Conservation (phyloP, 345 rosid genomes). For the Fremontodendron californicum region DNA sequence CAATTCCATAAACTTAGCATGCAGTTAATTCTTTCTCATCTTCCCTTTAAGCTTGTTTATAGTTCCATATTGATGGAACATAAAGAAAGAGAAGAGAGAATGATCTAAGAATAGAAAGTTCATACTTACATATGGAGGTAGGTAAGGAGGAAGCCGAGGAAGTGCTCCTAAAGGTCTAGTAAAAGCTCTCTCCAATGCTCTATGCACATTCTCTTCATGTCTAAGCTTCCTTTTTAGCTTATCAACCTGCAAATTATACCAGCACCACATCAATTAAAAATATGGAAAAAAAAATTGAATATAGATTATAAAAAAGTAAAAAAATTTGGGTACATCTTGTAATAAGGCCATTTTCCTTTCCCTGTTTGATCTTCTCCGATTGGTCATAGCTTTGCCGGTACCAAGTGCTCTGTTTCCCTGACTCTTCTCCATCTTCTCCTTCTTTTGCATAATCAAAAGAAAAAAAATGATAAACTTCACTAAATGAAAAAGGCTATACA, state of each 20-base stretch:
- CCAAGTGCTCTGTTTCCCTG: slow-evolving; percentile 34
- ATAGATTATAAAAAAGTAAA: neutral
- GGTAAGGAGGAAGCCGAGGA: slow-evolving; percentile 94
- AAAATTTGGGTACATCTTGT: slow-evolving; percentile 60
- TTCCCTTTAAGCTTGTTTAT: slow-evolving; percentile 3
- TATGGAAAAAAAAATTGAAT: neutral
- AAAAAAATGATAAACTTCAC: slow-evolving; percentile 14
- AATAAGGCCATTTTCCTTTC: slow-evolving; percentile 75
- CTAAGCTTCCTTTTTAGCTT: slow-evolving; percentile 88
- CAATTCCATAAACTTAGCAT: neutral
- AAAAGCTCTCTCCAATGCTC: slow-evolving; percentile 94
- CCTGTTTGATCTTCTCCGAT: slow-evolving; percentile 58
- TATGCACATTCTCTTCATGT: slow-evolving; percentile 94
- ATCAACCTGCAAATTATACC: slow-evolving; percentile 60
- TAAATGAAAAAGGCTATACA: slow-evolving; percentile 1
- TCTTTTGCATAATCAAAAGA: slow-evolving; percentile 26
- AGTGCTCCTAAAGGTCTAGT: slow-evolving; percentile 90
- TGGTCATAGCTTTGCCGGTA: slow-evolving; percentile 42
- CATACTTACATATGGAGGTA: slow-evolving; percentile 73
- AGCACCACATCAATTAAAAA: slow-evolving; percentile 5
- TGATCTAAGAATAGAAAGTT: slow-evolving; percentile 1
- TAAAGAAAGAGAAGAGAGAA: neutral
- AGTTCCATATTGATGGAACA: neutral
- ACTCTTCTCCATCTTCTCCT: slow-evolving; percentile 57
- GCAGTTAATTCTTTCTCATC: neutral